phyloP scores from a whole-genome alignment of 805 yeast genomes.

The Candida pseudoglaebosa region DNA sequence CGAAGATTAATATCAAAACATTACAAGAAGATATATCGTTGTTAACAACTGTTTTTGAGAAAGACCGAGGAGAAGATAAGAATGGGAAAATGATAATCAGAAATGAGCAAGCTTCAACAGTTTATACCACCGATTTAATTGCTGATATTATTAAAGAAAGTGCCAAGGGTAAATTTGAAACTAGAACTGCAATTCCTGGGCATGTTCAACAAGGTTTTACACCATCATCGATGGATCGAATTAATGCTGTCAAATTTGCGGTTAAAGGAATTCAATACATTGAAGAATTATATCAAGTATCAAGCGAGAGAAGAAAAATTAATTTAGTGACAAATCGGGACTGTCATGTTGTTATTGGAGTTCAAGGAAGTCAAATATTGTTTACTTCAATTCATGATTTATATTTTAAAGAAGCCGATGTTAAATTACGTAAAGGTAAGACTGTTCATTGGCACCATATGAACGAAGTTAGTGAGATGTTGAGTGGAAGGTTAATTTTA shows the following conservation, averaged over 20 bases:
- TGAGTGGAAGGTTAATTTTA: constrained; percentile 65
- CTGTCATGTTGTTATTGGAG: constrained; percentile 55
- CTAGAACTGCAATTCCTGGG: constrained; percentile 79
- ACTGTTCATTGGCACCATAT: constrained; percentile 66
- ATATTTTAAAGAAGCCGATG: constrained; percentile 59
- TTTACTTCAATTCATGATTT: constrained; percentile 55
- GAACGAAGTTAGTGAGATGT: constrained; percentile 57
- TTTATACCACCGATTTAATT: constrained; percentile 62
- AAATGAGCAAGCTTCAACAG: constrained; percentile 64
- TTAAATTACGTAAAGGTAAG: constrained; percentile 60
- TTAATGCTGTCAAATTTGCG: constrained; percentile 68
- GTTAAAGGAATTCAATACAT: constrained; percentile 67
- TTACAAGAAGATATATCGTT: constrained; percentile 63
- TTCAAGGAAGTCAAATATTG: constrained; percentile 60
- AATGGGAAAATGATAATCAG: constrained; percentile 68
- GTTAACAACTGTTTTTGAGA: constrained; percentile 55
- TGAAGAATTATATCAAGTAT: constrained; percentile 34
- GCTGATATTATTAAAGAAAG: constrained; percentile 69
- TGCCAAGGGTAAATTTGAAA: constrained; percentile 63
- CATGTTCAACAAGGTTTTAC: constrained; percentile 83
- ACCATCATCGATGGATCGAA: constrained; percentile 76
- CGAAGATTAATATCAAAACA: constrained; percentile 55
- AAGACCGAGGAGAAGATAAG: constrained; percentile 59
- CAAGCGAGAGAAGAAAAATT: not conserved
- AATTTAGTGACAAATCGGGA: not conserved